A percentile compares a stretch with the other conserved stretches of the same genome.
Conservation (phyloP, 305 asterid genomes). For the Caryopteris hybrid region DNA sequence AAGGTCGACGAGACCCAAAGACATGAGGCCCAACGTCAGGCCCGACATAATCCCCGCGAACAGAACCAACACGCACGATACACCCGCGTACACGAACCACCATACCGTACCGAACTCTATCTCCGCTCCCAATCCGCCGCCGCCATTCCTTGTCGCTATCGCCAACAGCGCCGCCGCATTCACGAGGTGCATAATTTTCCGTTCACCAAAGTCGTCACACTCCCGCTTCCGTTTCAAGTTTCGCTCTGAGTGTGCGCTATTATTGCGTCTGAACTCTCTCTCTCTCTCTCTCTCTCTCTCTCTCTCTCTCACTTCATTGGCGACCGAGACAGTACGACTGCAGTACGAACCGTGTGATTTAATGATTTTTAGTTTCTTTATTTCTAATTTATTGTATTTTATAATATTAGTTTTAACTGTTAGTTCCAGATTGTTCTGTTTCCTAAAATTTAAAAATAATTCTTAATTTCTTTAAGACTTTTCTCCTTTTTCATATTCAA, state of each 20-base stretch:
- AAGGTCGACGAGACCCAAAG: conserved; percentile 84
- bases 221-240: background rate
- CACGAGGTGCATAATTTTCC: conserved; percentile 46
- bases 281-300: too few relatives aligned
- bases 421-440: too few relatives aligned
- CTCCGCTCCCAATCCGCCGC: conserved; percentile 48
- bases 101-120: conserved; percentile 65
- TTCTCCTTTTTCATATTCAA: too few relatives aligned
- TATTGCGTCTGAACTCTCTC: too few relatives aligned
- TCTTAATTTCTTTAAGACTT: too few relatives aligned
- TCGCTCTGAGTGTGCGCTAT: background rate
- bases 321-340: too few relatives aligned
- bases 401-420: too few relatives aligned
- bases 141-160: conserved; percentile 30
- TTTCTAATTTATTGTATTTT: too few relatives aligned
- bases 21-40: conserved; percentile 86
- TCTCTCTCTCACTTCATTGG: too few relatives aligned
- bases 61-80: conserved; percentile 65
- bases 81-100: conserved; percentile 74
- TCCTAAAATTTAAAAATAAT: too few relatives aligned
- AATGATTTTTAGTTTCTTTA: too few relatives aligned
- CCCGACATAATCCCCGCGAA: conserved; percentile 97
- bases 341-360: too few relatives aligned
- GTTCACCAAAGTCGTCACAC: background rate
- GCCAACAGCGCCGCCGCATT: conserved; percentile 54